phyloP scores from a whole-genome alignment of 495 filamentous ascomycete species.

The Venustampulla echinocandica region DNA sequence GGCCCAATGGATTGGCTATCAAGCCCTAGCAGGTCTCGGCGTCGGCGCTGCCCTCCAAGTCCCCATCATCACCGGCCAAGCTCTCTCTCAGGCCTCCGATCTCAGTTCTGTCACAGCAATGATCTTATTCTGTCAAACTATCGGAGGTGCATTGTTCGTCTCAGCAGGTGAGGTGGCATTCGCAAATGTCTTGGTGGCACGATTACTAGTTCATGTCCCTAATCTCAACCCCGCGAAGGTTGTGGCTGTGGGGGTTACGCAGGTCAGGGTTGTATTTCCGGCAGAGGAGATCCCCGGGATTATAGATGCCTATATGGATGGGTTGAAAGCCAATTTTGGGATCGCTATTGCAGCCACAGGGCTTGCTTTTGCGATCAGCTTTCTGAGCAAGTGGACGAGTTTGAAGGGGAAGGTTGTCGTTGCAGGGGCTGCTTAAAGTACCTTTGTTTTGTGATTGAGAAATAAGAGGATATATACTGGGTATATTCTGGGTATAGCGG shows the following conservation, averaged over 20 bases:
- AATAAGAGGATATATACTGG: too few relatives aligned
- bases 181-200: conserved; percentile 42
- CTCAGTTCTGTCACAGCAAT: conserved; percentile 21
- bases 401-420: conserved; percentile 20
- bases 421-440: conserved; percentile 15
- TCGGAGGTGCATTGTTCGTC: conserved; percentile 59
- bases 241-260: conserved; percentile 35
- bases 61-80: conserved; percentile 23
- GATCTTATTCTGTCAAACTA: conserved; percentile 24
- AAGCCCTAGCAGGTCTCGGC: conserved; percentile 19
- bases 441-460: neutral
- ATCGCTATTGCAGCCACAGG: conserved; percentile 18
- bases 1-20: conserved; percentile 22
- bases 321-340: conserved; percentile 18
- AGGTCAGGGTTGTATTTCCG: conserved; percentile 24
- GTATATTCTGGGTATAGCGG: too few relatives aligned
- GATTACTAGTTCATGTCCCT: conserved; percentile 24
- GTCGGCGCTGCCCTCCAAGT: conserved; percentile 20
- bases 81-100: conserved; percentile 9
- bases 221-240: conserved; percentile 25
- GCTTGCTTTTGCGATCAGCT: conserved; percentile 9
- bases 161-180: conserved; percentile 56
- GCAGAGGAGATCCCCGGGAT: conserved; percentile 15
- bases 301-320: conserved; percentile 20
- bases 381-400: conserved; percentile 14